Base-by-base conservation (phyloP, 1,284 basidiomycete genomes). In the Sanghuangporus baumii region DNA sequence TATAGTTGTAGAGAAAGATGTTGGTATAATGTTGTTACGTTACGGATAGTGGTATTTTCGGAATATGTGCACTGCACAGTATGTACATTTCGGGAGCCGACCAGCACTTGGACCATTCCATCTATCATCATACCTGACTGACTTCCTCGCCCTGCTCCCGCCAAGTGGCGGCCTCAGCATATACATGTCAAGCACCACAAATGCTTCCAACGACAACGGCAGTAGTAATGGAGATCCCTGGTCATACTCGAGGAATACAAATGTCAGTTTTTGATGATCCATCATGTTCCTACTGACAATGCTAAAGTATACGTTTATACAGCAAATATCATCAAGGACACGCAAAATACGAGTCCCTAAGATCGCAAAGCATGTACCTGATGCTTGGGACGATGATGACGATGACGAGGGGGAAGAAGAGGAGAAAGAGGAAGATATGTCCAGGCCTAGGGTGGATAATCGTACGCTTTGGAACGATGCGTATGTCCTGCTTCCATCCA, bases 321-420 rank as follows among this genome's bases (percentile, higher is more conserved):
- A 12, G 38, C 16, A 8, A 16, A 8, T 1, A 12, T 23, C 56
- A 37, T n/a, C 12, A 37, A n/a, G n/a, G 6, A n/a, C 57, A 34
- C 47, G 26, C 14, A 23, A 14, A 1, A 34, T 8, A 20, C 40
- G 8, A 34, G 14, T 40, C 4, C 0, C 43, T 14, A 55, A 52
- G 20, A 8, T 40, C 11, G 51, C 51, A 52, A 57, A 65, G 52
- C 59, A 63, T 12, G 61, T 67, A 2, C 65, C 55, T 2, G 67
- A 66, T 50, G 65, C 57, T 8, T 68, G 67, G 67, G 67, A 68
- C 55, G 65, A 64, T 41, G 67, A 68, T n/a, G 66, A 65, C 12
- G 63, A 62, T 36, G 64, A 66, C 12, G 65, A 55, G 8, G 60
- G 31, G 3, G 64, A 61, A 5, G 63, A 67, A 18, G 58, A 64